phyloP scores from a whole-genome alignment of 768 basidiomycete species.

The Auricularia sp. region DNA sequence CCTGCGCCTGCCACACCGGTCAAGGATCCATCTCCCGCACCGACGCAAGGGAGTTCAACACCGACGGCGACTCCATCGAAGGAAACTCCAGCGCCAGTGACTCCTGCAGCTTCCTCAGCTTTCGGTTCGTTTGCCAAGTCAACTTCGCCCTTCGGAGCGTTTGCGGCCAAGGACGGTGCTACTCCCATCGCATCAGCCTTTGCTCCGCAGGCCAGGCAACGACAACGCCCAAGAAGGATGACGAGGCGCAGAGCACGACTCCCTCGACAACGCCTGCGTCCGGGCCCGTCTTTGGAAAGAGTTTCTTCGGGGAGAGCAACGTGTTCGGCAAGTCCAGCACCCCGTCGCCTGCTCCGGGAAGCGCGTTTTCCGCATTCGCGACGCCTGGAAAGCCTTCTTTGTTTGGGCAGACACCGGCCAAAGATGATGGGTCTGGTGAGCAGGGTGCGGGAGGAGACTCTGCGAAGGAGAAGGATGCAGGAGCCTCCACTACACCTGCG shows the following conservation, averaged over 20 bases:
- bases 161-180: not conserved
- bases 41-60: no score
- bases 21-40: no score
- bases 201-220: not conserved
- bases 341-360: not conserved
- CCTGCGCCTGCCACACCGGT: no score
- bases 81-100: not conserved
- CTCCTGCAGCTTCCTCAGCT: not conserved
- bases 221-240: not conserved
- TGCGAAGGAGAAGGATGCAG: constrained; percentile 2
- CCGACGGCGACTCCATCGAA: no score
- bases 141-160: no score
- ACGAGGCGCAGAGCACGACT: not conserved
- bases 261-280: not conserved
- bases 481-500: constrained; percentile 21
- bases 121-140: not conserved
- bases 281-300: not conserved
- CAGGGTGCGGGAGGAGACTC: not conserved
- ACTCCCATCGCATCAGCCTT: not conserved
- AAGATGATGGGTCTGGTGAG: constrained; percentile 13
- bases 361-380: not conserved
- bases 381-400: not conserved
- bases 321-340: not conserved
- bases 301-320: not conserved
- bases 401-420: constrained; percentile 11